Conservation (phyloP, 2,329 filamentous ascomycete species). For the Monosporascus sp. region DNA sequence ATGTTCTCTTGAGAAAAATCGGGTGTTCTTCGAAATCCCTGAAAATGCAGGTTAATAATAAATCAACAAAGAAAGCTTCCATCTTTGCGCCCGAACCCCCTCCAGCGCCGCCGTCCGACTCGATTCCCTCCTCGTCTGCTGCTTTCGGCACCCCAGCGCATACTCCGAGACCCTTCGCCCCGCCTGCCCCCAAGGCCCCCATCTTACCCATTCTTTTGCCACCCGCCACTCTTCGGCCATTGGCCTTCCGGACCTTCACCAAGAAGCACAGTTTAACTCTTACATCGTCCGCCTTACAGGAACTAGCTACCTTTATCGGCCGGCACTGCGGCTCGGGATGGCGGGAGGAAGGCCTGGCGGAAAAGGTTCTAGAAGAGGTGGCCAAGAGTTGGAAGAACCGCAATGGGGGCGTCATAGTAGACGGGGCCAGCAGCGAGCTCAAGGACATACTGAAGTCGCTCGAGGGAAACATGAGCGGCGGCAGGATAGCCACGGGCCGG, state of each 20-base stretch:
- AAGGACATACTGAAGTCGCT: conserved; percentile 78
- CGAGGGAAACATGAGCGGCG: conserved; percentile 86
- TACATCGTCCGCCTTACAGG: conserved; percentile 77
- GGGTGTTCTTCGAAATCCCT: not conserved
- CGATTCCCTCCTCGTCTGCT: conserved; percentile 81
- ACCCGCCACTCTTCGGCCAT: conserved; percentile 75
- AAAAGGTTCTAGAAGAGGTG: conserved; percentile 86
- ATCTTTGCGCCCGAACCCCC: conserved; percentile 34
- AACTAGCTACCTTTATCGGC: conserved; percentile 83
- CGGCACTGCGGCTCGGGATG: conserved; percentile 93
- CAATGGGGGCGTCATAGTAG: conserved; percentile 85
- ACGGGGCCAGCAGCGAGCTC: conserved; percentile 69
- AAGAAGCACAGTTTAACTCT: conserved; percentile 96
- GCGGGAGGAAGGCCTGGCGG: conserved; percentile 90
- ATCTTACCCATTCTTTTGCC: conserved; percentile 88
- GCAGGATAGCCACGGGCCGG: conserved; percentile 54
- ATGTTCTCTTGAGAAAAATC: too few species aligned
- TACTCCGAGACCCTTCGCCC: conserved; percentile 61
- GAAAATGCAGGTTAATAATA: conserved; percentile 23
- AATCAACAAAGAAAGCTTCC: conserved; percentile 22
- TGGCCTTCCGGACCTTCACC: conserved; percentile 93
- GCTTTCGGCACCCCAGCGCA: conserved; percentile 84
- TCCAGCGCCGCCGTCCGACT: conserved; percentile 40
- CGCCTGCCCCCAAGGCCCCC: conserved; percentile 45
- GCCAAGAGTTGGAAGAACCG: conserved; percentile 88